Base-by-base conservation (phyloP, 176 grass and related monocot genomes). In the Carex scoparia region DNA sequence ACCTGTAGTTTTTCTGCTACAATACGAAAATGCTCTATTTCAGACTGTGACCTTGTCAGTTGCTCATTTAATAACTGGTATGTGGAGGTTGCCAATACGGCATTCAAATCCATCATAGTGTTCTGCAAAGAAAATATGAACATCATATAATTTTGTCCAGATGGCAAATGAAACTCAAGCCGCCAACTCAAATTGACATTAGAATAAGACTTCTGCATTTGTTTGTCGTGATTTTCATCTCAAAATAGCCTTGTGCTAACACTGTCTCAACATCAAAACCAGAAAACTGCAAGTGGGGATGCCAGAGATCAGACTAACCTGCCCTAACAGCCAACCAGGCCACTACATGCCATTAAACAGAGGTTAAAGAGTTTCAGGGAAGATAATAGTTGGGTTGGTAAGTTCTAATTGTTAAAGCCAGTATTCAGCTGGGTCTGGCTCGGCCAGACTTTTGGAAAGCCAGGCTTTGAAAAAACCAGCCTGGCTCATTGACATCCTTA, bases 1-100 rank as follows among this genome's bases (percentile, higher is more conserved):
- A 99, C 97, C 97, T 99, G 97, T 87, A 99, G 94, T 99, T 96
- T 99, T 74, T 96, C 93, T 68, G 93, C 37, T 61, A 88, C 86
- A 84, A 61, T 63, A 48, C 61, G 87, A 69, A 61, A 89, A 40
- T 84, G 71, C 64, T 94, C 84, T 76, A 95, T 57, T 88, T 99
- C 97, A 87, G 77, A 60, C 49, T 80, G 83, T 88, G 93, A 94
- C 74, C 82, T 92, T 87, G 89, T 79, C 76, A 96, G 69, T 83
- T 87, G 87, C 40, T 92, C 88, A 68, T 89, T 94, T 78, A 96
- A 81, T 84, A 89, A 81, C 74, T 83, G 86, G 81, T 90, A 99
- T 69, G 90, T 88, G 88, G 89, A 92, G 67, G 93, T 94, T 87
- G 97, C 93, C 87, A 70, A 82, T 66, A 96, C 92, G 65, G 38